Evolutionary conservation across 257 asterid species (phyloP).

Genomic region (Catharanthus roseus): DNA sequence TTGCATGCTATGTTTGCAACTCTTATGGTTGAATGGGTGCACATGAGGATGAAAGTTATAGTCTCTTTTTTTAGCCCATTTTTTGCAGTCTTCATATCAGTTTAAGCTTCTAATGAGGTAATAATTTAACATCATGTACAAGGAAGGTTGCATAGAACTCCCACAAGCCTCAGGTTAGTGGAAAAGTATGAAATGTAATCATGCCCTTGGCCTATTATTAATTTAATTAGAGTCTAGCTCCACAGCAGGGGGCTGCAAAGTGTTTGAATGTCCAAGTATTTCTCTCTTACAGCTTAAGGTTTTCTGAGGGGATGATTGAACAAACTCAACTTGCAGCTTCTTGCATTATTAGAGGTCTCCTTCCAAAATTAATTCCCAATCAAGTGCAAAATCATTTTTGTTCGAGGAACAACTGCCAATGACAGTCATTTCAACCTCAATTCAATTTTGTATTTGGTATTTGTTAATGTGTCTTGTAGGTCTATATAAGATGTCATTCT

Average conservation of each 20-base stretch:
- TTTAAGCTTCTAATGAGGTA: neutral
- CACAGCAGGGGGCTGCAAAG: neutral
- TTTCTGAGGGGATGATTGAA: neutral
- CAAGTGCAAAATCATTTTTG: neutral
- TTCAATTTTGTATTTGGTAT: neutral
- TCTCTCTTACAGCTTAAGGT: neutral
- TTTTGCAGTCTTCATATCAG: neutral
- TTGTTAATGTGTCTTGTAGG: neutral
- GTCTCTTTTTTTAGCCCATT: neutral
- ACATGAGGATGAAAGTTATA: neutral
- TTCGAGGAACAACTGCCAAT: neutral
- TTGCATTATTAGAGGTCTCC: neutral
- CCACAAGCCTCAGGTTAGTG: neutral
- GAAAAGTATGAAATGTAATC: neutral
- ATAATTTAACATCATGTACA: neutral
- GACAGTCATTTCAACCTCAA: neutral
- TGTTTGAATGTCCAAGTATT: neutral
- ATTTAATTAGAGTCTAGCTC: neutral
- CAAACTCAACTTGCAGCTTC: neutral
- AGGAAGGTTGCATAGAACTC: neutral
- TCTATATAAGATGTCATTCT: neutral
- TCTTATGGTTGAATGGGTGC: neutral
- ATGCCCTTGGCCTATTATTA: neutral
- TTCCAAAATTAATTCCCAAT: neutral
- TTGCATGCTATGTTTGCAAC: neutral